Conservation (phyloP, 2,329 filamentous ascomycete genomes). For the Escovopsis weberi region DNA sequence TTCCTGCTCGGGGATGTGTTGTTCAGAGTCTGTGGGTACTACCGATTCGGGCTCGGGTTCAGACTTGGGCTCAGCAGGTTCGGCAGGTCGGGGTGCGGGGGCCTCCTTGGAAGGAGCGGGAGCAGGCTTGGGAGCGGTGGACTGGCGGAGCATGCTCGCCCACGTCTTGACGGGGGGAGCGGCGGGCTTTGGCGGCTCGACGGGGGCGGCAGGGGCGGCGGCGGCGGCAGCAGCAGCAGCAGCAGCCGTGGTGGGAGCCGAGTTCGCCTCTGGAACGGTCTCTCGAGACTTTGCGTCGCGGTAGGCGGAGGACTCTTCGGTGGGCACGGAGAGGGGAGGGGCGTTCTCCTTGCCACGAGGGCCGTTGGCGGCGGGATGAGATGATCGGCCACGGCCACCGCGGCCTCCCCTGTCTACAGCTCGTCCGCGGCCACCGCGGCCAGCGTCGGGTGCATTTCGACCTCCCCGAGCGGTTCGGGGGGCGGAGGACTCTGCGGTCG, state of each 20-base stretch:
- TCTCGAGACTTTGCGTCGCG: slow-evolving; percentile 24
- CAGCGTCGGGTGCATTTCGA: slow-evolving; percentile 45
- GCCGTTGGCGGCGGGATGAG: slow-evolving; percentile 44
- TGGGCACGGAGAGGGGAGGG: slow-evolving; percentile 45
- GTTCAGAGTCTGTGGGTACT: slow-evolving; percentile 21
- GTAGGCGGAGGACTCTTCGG: slow-evolving; percentile 48
- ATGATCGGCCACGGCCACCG: slow-evolving; percentile 48
- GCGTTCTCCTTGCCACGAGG: slow-evolving; percentile 40
- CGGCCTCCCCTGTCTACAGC: slow-evolving; percentile 48
- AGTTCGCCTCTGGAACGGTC: slow-evolving; percentile 20
- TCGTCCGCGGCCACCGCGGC: slow-evolving; percentile 42
- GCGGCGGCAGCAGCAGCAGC: slow-evolving; percentile 10
- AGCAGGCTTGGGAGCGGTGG: slow-evolving; percentile 41
- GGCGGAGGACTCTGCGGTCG: slow-evolving; percentile 30
- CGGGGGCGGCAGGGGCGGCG: slow-evolving; percentile 18
- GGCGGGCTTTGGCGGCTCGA: slow-evolving; percentile 25
- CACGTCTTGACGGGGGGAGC: slow-evolving; percentile 43
- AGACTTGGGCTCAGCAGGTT: slow-evolving; percentile 12
- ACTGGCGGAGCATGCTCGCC: slow-evolving; percentile 60
- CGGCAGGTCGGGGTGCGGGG: slow-evolving; percentile 28
- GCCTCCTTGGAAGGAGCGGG: slow-evolving; percentile 38
- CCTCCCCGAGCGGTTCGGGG: slow-evolving; percentile 42
- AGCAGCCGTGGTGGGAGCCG: too few relatives aligned
- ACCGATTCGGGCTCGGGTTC: slow-evolving; percentile 25
- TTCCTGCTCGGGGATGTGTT: slow-evolving; percentile 15